Conservation (phyloP, 768 basidiomycete species). For the Lanmaoa pseudosensibilis region DNA sequence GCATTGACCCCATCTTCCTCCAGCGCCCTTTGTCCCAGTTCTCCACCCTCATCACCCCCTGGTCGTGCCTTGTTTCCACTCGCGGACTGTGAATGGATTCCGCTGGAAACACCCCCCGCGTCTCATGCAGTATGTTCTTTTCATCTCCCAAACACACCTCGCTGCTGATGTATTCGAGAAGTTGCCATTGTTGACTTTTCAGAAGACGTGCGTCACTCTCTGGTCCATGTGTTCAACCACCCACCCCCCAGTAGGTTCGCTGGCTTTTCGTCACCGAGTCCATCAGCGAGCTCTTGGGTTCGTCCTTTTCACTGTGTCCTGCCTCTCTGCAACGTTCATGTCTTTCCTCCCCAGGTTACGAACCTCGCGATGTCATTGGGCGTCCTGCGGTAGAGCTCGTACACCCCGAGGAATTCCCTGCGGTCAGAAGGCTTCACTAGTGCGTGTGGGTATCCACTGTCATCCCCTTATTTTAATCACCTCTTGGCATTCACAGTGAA, state of each 20-base stretch:
- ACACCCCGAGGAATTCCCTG: constrained; percentile 75
- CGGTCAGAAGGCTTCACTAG: constrained; percentile 72
- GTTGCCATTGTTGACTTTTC: constrained; percentile 84
- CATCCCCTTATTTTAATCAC: neutral
- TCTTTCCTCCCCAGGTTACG: constrained; percentile 53
- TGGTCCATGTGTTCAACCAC: neutral
- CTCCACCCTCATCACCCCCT: neutral
- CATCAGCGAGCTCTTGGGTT: constrained; percentile 63
- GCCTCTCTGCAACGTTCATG: neutral
- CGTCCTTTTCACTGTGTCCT: neutral
- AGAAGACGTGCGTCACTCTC: constrained; percentile 50
- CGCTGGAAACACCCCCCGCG: constrained; percentile 46
- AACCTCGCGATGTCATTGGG: constrained; percentile 70
- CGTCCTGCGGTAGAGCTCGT: constrained; percentile 71
- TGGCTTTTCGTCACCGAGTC: constrained; percentile 72
- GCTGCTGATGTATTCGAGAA: constrained; percentile 30
- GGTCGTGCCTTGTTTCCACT: neutral
- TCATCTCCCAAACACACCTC: neutral
- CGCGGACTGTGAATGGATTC: constrained; percentile 37
- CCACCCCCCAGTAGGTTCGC: constrained; percentile 45
- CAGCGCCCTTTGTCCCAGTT: neutral
- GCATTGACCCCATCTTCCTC: neutral
- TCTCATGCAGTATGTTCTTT: constrained; percentile 71
- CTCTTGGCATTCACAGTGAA: constrained; percentile 43
- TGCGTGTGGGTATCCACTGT: constrained; percentile 25